Conservation (phyloP, 78 protist genomes). For the Capsaspora owczarzaki region DNA sequence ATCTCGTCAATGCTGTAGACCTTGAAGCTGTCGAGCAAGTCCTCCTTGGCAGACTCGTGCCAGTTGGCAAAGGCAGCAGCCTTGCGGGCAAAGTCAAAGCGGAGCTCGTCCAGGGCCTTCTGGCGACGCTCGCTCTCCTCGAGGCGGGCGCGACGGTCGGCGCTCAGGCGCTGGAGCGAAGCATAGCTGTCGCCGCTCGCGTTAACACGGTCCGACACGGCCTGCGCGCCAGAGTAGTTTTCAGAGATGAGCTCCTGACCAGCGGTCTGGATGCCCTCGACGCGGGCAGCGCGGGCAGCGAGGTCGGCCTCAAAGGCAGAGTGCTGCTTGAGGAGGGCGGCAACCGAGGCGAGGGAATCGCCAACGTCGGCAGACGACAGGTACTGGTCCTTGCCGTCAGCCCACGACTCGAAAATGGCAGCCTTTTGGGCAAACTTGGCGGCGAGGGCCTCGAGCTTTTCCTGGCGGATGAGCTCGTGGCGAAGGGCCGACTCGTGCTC, state of each 20-base stretch:
- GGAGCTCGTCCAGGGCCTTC: constrained; percentile 14
- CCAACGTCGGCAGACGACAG: too few relatives aligned
- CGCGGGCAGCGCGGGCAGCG: background rate
- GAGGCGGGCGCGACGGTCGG: constrained; percentile 7
- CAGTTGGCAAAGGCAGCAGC: constrained; percentile 12
- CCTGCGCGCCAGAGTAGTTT: background rate
- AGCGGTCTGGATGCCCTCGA: background rate
- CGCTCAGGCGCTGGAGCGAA: constrained; percentile 5
- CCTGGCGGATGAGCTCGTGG: constrained; percentile 18
- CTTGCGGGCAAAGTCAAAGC: constrained; percentile 22
- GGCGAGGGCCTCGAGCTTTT: constrained; percentile 18
- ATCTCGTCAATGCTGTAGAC: background rate
- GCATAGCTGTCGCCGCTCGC: background rate
- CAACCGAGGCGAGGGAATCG: too few relatives aligned
- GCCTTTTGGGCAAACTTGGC: background rate
- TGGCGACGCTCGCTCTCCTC: background rate
- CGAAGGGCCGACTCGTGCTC: background rate
- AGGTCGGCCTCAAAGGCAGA: background rate
- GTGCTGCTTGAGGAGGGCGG: constrained; percentile 17
- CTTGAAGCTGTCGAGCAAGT: constrained; percentile 13
- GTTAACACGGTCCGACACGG: background rate
- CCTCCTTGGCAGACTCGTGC: constrained; percentile 20
- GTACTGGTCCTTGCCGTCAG: too few relatives aligned
- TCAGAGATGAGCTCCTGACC: background rate
- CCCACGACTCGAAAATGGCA: background rate